These are phyloP conservation scores for Colletotrichum cereale DNA, from an alignment of 2,329 filamentous ascomycete genomes.

Conservation along the genomic window DNA sequence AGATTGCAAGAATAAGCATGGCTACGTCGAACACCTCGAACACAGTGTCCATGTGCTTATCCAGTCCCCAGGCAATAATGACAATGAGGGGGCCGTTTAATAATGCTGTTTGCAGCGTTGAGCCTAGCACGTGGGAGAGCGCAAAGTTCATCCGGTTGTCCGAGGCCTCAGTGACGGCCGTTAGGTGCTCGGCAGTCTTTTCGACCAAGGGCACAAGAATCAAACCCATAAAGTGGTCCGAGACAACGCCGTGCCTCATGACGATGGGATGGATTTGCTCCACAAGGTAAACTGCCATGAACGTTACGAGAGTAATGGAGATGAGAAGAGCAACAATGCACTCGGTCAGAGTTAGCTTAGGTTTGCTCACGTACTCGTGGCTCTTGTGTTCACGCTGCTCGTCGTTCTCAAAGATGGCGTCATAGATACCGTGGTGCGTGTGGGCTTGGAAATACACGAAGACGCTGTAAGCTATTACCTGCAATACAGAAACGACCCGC, in stretches of 20 bases:
- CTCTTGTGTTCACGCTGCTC: slow-evolving; percentile 75
- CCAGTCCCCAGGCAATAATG: slow-evolving; percentile 84
- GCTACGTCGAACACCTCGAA: slow-evolving; percentile 90
- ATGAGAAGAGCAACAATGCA: slow-evolving; percentile 74
- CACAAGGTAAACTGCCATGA: slow-evolving; percentile 83
- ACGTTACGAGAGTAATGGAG: slow-evolving; percentile 76
- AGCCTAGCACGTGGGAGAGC: slow-evolving; percentile 85
- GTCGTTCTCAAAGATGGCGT: slow-evolving; percentile 78
- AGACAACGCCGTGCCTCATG: slow-evolving; percentile 59
- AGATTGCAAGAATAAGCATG: slow-evolving; percentile 83
- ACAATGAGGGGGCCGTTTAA: slow-evolving; percentile 88
- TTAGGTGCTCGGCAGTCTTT: slow-evolving; percentile 88
- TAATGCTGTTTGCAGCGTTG: slow-evolving; percentile 89
- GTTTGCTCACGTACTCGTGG: slow-evolving; percentile 69
- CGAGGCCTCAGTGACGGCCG: slow-evolving; percentile 86
- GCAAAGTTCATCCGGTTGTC: slow-evolving; percentile 88
- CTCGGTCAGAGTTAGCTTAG: slow-evolving; percentile 82
- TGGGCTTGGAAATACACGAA: slow-evolving; percentile 80
- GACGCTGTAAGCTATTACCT: slow-evolving; percentile 76
- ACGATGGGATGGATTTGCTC: slow-evolving; percentile 75
- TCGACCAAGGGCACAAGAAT: slow-evolving; percentile 87
- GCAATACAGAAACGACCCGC: slow-evolving; percentile 76
- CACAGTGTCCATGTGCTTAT: slow-evolving; percentile 79
- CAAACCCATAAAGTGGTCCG: slow-evolving; percentile 72
- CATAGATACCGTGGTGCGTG: slow-evolving; percentile 82